Conservation (phyloP, 495 filamentous ascomycete species). For the Tirmania nivea region DNA sequence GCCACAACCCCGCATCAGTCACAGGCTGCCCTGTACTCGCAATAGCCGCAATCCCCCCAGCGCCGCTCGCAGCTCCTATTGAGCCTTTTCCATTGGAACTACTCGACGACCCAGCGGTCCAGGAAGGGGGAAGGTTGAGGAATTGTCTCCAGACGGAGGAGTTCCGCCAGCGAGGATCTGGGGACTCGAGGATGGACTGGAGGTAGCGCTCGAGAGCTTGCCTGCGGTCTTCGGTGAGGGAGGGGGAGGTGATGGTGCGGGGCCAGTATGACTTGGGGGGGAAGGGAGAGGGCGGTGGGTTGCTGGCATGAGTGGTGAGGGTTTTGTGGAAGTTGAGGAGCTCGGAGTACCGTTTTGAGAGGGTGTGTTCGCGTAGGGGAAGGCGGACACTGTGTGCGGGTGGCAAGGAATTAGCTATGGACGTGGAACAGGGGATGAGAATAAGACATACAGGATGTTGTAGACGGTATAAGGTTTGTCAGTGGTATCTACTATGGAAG, state of each 20-base stretch:
- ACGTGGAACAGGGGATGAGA: neutral
- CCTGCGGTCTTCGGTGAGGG: slow-evolving; percentile 61
- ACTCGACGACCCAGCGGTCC: slow-evolving; percentile 26
- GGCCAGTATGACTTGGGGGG: slow-evolving; percentile 73
- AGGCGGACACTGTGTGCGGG: slow-evolving; percentile 35
- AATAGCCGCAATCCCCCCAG: slow-evolving; percentile 23
- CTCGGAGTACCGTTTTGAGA: slow-evolving; percentile 89
- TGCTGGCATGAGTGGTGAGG: slow-evolving; percentile 40
- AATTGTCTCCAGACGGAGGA: slow-evolving; percentile 69
- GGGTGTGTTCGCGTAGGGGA: slow-evolving; percentile 65
- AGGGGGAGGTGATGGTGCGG: slow-evolving; percentile 51
- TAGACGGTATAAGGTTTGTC: slow-evolving; percentile 73
- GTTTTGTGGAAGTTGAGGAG: slow-evolving; percentile 55
- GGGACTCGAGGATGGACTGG: slow-evolving; percentile 48
- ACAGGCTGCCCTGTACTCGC: slow-evolving; percentile 27
- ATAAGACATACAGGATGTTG: slow-evolving; percentile 44
- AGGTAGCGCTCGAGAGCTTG: slow-evolving; percentile 61
- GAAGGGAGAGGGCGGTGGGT: slow-evolving; percentile 36
- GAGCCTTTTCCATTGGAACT: slow-evolving; percentile 24
- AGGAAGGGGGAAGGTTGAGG: slow-evolving; percentile 46
- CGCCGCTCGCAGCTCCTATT: slow-evolving; percentile 6
- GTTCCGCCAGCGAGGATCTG: slow-evolving; percentile 69
- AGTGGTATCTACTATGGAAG: slow-evolving; percentile 35
- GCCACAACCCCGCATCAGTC: slow-evolving; percentile 62
- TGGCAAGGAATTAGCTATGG: neutral